Evolutionary conservation across 768 basidiomycete species (phyloP), one percentile per base, ranked within the genome.

Genomic region (Calocybe cyanea): DNA sequence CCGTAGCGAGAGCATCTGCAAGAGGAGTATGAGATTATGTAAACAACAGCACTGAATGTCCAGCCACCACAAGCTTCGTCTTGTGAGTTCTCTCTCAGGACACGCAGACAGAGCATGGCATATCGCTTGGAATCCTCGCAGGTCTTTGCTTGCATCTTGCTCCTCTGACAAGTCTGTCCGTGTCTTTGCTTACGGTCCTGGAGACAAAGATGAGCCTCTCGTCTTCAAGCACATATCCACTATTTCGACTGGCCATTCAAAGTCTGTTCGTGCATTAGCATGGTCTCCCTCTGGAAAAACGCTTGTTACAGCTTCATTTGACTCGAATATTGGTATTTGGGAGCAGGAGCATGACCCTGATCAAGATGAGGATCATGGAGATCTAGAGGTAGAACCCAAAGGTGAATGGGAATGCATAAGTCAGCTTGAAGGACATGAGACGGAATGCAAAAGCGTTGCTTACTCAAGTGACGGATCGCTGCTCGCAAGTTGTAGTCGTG

Each of bases 161-260:
- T 97, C 95, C 4, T 82, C 88, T 5, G 96, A 99, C 67, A 96
- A 92, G 65, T 81, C 90, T 2, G 85, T 98, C 45, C 77, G 92
- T 33, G 66, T 98, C 38, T 97, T 91, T 62, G 70, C 70, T 19
- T 97, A 94, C 68, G 4, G 10, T 30, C 50, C 51, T 25, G 54
- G 59, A 20, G 43, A 57, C 23, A 57, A 64, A 41, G 39, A 60
- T 5, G 53, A 63, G 42, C 48, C 11, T 45, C 62, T 47, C 0
- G 65, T 57, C 21, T 86, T 90, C 63, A 63, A 71, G 6, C 70
- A 79, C 41, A 57, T 81, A 24, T 72, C 80, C 1, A 79, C 83
- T 4, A 87, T 97, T 49, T 72, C 77, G 1, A 94, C 92, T 0
- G 89, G 83, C 6, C 96, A 99, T 61, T 73, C 77, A 7, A 88